Evolutionary conservation across 1,284 basidiomycete species (phyloP).

Genomic region (Cerioporus squamosus): DNA sequence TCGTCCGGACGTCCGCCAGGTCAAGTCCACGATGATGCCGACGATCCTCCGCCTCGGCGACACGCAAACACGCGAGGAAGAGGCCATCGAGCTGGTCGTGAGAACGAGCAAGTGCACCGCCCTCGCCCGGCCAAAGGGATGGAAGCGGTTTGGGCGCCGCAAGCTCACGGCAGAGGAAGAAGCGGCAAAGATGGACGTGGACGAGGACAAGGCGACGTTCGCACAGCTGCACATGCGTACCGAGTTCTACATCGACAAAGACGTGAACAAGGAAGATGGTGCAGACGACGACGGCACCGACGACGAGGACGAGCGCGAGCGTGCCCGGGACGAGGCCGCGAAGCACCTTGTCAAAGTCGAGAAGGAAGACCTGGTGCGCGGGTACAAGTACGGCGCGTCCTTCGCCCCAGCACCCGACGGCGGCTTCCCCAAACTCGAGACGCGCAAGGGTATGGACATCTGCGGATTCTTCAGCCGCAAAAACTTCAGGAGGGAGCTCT

Average conservation of each 20-base stretch:
- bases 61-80: constrained; percentile 59
- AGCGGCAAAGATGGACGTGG: constrained; percentile 34
- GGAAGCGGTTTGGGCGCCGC: constrained; percentile 77
- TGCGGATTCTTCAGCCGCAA: constrained; percentile 79
- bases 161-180: constrained; percentile 35
- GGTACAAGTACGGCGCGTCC: constrained; percentile 92
- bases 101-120: constrained; percentile 87
- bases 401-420: constrained; percentile 87
- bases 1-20: constrained; percentile 70
- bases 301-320: constrained; percentile 29
- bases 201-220: constrained; percentile 46
- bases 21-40: constrained; percentile 66
- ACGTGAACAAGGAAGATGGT: constrained; percentile 31
- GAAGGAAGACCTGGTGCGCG: constrained; percentile 77
- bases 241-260: constrained; percentile 58
- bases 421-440: constrained; percentile 72
- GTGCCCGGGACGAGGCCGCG: constrained; percentile 32
- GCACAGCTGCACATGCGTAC: constrained; percentile 61
- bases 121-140: constrained; percentile 71
- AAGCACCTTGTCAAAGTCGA: constrained; percentile 56
- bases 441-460: constrained; percentile 86
- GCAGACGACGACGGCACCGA: constrained; percentile 21
- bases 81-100: constrained; percentile 78
- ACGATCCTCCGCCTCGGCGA: constrained; percentile 81
- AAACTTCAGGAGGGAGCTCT: constrained; percentile 77